phyloP scores from a whole-genome alignment of 305 asterid species.

The Nicotiana rustica region DNA sequence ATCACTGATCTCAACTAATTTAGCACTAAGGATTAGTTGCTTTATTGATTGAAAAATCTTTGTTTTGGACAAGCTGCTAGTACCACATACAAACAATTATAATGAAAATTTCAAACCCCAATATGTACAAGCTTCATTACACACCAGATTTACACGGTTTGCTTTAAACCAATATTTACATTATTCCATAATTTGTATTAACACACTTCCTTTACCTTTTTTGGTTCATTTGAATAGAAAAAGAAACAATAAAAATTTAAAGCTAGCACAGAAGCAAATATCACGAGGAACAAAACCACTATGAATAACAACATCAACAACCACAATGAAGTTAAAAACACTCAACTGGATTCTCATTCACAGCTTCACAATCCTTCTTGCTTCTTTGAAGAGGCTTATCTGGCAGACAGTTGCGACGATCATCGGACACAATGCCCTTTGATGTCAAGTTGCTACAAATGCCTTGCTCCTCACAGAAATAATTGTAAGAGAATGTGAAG shows the following conservation, averaged over 20 bases:
- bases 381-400: slow-evolving; percentile 65
- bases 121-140: background rate
- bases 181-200: background rate
- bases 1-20: background rate
- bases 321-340: slow-evolving; percentile 50
- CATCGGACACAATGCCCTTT: slow-evolving; percentile 53
- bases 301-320: background rate
- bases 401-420: slow-evolving; percentile 59
- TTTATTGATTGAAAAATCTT: background rate
- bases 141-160: background rate
- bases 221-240: background rate
- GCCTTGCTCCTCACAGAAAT: slow-evolving; percentile 62
- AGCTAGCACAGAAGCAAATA: background rate
- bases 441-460: slow-evolving; percentile 57
- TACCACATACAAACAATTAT: background rate
- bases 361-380: slow-evolving; percentile 63
- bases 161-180: background rate
- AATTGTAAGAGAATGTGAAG: slow-evolving; percentile 61
- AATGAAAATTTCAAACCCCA: background rate
- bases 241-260: background rate
- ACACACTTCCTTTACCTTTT: background rate
- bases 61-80: background rate
- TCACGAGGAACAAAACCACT: background rate
- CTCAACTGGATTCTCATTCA: slow-evolving; percentile 50
- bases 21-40: background rate